These are phyloP conservation scores for Melaleuca alternifolia DNA, from an alignment of 345 rosid species.

Conservation along the genomic window DNA sequence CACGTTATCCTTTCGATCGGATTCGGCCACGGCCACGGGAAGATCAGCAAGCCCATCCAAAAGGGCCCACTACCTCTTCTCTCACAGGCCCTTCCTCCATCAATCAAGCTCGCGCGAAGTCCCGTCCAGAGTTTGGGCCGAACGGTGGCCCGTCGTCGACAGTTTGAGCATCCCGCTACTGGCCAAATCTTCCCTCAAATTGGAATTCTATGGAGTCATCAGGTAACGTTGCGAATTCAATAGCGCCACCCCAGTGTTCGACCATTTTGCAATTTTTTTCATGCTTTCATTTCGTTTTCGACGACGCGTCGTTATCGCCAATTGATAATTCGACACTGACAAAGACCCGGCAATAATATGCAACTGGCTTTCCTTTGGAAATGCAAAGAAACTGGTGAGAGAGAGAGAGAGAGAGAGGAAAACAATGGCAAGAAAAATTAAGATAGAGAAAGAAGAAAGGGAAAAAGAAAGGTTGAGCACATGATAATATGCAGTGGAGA, in stretches of 20 bases:
- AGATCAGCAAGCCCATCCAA: no score
- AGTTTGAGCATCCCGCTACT: no score
- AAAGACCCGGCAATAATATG: neutral
- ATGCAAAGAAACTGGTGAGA: neutral
- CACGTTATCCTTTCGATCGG: accelerated
- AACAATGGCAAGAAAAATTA: neutral
- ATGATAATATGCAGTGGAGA: neutral
- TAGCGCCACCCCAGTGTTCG: accelerated
- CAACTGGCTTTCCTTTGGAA: neutral
- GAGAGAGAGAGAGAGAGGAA: neutral
- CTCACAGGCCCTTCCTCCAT: neutral
- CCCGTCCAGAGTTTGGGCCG: neutral
- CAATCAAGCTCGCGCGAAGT: neutral
- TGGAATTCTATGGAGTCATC: accelerated
- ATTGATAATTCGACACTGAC: neutral
- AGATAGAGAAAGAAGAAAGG: neutral
- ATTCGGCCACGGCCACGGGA: accelerated
- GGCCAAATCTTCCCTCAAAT: no score
- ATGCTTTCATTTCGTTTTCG: neutral
- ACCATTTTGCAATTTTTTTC: neutral
- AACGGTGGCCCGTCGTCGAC: no score
- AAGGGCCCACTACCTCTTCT: no score
- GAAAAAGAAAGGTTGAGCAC: neutral
- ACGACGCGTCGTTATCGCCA: neutral
- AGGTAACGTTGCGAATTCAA: neutral